Evolutionary conservation across 768 basidiomycete genomes (phyloP).

Genomic region (Mrakia gelida): DNA sequence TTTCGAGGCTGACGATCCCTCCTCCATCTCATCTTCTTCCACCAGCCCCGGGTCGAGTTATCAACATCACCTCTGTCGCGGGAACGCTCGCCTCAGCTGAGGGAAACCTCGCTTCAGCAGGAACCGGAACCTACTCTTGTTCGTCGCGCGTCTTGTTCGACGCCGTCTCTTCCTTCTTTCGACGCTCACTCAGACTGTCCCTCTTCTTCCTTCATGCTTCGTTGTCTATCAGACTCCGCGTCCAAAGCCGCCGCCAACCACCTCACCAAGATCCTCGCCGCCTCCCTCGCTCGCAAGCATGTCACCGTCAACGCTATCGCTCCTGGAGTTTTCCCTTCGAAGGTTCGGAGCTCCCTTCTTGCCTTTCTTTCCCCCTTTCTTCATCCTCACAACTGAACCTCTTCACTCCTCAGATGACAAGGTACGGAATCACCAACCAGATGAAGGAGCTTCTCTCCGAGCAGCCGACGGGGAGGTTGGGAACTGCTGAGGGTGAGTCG

Average conservation of each 20-base stretch:
- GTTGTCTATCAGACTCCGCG: conserved; percentile 71
- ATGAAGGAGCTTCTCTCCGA: conserved; percentile 52
- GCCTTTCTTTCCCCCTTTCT: too few relatives aligned
- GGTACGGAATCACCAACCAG: conserved; percentile 57
- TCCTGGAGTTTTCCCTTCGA: conserved; percentile 75
- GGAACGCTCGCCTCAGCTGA: conserved; percentile 56
- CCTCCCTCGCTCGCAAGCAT: conserved; percentile 57
- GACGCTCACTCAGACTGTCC: too few relatives aligned
- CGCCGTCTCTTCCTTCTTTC: background rate
- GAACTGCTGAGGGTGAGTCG: conserved; percentile 39
- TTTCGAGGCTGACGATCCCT: too few relatives aligned
- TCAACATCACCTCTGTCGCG: conserved; percentile 74
- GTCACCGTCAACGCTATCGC: conserved; percentile 81
- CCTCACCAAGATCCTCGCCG: conserved; percentile 65
- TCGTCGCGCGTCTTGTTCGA: conserved; percentile 43
- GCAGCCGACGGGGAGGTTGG: conserved; percentile 52
- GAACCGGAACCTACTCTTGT: conserved; percentile 76
- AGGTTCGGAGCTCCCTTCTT: too few relatives aligned
- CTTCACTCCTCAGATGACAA: conserved; percentile 58
- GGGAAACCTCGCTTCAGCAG: conserved; percentile 52
- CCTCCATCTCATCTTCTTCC: background rate
- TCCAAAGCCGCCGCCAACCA: conserved; percentile 87
- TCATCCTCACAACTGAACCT: too few relatives aligned
- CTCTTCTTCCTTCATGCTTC: too few relatives aligned
- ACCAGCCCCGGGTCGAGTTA: conserved; percentile 65